These are phyloP conservation scores for Coemansia sp. DNA, from an alignment of 192 early-diverging fungal genomes.

Conservation along the genomic window DNA sequence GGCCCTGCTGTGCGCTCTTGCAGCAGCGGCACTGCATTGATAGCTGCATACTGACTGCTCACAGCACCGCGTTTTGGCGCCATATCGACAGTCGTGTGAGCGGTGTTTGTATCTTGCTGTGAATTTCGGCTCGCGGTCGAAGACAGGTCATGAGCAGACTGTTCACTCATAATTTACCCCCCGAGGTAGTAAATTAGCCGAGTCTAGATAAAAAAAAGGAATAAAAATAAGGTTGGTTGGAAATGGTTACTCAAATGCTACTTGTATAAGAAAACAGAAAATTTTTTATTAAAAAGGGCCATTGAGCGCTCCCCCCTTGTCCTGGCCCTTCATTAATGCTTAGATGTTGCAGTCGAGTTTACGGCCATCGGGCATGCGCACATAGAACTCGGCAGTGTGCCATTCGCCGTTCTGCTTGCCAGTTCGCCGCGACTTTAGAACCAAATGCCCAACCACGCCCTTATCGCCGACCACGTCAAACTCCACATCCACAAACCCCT, in stretches of 20 bases:
- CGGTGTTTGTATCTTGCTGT: neutral
- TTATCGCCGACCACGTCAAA: slow-evolving; percentile 49
- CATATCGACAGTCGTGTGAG: neutral
- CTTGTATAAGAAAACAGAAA: neutral
- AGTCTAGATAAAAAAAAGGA: slow-evolving; percentile 54
- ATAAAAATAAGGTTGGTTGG: neutral
- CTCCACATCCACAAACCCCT: slow-evolving; percentile 50
- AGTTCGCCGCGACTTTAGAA: slow-evolving; percentile 45
- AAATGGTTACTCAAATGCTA: neutral
- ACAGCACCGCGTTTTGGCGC: neutral
- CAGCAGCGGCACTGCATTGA: slow-evolving; percentile 24
- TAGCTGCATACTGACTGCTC: slow-evolving; percentile 34
- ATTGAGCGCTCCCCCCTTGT: too few species aligned
- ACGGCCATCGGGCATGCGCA: slow-evolving; percentile 34
- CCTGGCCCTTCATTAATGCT: too few species aligned
- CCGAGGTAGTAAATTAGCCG: slow-evolving; percentile 55
- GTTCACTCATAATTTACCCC: slow-evolving; percentile 25
- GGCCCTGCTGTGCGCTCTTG: slow-evolving; percentile 15
- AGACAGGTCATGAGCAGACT: slow-evolving; percentile 17
- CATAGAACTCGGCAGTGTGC: slow-evolving; percentile 46
- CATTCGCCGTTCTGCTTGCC: slow-evolving; percentile 54
- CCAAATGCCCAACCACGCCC: slow-evolving; percentile 34
- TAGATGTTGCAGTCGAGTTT: slow-evolving; percentile 30
- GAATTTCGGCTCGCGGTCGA: slow-evolving; percentile 13
- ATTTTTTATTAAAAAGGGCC: neutral